Evolutionary conservation across 2,329 filamentous ascomycete species (phyloP), one percentile per base, ranked within the genome.

Genomic region (Colletotrichum sp.): DNA sequence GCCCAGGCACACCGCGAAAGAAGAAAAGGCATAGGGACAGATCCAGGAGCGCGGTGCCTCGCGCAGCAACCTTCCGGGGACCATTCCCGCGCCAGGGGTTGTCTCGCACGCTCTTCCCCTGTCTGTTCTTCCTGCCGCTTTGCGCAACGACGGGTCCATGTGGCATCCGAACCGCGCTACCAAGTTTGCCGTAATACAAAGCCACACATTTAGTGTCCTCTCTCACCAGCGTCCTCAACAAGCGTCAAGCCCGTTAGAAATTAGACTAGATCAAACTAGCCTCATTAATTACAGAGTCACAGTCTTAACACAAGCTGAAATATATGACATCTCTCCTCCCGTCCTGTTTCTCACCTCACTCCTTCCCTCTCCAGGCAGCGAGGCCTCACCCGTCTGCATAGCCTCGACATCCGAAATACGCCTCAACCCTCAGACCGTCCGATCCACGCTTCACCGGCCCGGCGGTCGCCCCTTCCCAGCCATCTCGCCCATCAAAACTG

Each of bases 351-450:
- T 52, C 10, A 21, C 10, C 4, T 52, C n/a, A 13, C 43, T 52
- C 43, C 43, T 48, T 48, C 43, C 43, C 43, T 48, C 18, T 21
- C 43, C 10, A 52, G 43, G n/a, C 43, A 52, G n/a, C n/a, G 43
- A 52, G n/a, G n/a, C 43, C 43, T 52, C 43, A 52, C 43, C 12
- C n/a, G n/a, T 52, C 43, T 52, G n/a, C n/a, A 52, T 52, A 52
- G 43, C 43, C 43, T 52, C n/a, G 43, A 52, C 43, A 52, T 52
- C 43, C 43, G 28, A 18, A 43, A 4, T 21, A 24, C 24, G 34
- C 30, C 52, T 59, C 21, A 68, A 67, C 73, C 48, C 73, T 67
- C 72, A 62, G 69, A 75, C 69, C 73, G 56, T 72, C 69, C 26
- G 38, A 58, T 63, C 63, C 67, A 38, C 70, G 21, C 30, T n/a